phyloP scores from a whole-genome alignment of 768 basidiomycete species.

The Cantharellus cinnabarinus region DNA sequence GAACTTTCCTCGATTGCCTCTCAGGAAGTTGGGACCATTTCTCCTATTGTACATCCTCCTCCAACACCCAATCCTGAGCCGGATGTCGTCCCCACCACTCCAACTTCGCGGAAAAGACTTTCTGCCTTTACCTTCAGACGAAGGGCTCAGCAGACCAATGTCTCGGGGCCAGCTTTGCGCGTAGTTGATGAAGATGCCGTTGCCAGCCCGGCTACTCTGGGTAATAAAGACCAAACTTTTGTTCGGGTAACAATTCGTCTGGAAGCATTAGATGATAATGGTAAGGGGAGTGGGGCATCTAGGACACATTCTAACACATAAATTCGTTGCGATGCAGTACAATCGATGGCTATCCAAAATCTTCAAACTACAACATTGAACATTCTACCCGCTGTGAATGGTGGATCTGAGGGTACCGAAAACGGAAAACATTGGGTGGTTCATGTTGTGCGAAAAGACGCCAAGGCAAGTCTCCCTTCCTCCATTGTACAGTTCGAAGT shows the following conservation, averaged over 20 bases:
- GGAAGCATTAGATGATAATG: slow-evolving; percentile 49
- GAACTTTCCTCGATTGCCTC: slow-evolving; percentile 30
- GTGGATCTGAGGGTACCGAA: slow-evolving; percentile 11
- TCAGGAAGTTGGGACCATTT: background rate
- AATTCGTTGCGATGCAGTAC: slow-evolving; percentile 10
- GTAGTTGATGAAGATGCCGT: slow-evolving; percentile 46
- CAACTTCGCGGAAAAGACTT: background rate
- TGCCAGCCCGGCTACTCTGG: slow-evolving; percentile 8
- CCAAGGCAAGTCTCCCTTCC: slow-evolving; percentile 24
- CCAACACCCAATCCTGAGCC: background rate
- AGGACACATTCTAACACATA: background rate
- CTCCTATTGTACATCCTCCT: background rate
- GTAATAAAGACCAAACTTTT: slow-evolving; percentile 33
- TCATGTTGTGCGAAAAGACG: slow-evolving; percentile 82
- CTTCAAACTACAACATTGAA: slow-evolving; percentile 82
- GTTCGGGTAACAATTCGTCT: slow-evolving; percentile 62
- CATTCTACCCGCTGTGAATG: slow-evolving; percentile 45
- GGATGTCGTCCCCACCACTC: background rate
- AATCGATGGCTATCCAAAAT: slow-evolving; percentile 39
- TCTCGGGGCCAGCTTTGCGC: slow-evolving; percentile 46
- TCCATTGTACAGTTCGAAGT: background rate
- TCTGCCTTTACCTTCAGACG: background rate
- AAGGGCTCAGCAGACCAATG: background rate
- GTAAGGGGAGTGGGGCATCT: background rate
- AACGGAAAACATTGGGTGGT: slow-evolving; percentile 57